Base-by-base conservation (phyloP, 768 basidiomycete species). In the Vararia minispora region DNA sequence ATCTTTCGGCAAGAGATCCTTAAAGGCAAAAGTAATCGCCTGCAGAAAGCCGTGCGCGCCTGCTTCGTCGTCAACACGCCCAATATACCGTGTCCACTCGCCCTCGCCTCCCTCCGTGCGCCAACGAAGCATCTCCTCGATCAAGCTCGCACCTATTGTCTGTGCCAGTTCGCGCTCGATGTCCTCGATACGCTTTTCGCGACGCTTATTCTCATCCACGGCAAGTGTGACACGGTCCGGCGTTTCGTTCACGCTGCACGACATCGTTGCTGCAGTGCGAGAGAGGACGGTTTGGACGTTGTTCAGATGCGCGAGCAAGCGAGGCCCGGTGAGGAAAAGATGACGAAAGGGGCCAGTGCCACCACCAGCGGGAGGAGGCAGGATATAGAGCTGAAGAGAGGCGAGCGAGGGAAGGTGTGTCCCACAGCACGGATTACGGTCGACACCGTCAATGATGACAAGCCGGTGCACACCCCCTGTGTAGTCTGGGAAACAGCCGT, bases 371-470 rank as follows among this genome's bases (percentile, higher is more conserved):
- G 82, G 62, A 1, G 74, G 68, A 17, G 82, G 76, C 29, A 81
- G 55, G 30, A 86, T 57, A 62, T 85, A 79, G 36, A 86, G 60
- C 49, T 84, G 75, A 21, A 84, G 68, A 48, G 79, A 76, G 45
- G 79, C 68, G 34, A 91, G 68, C 37, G 75, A 76, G 5, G 88
- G 83, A 37, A 81, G 68, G 56, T 95, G 91, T 12, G 89, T 87
- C 8, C 85, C 82, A 40, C 82, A 84, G 58, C 87, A 87, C 76
- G 81, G 81, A 54, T 79, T 85, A 28, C 79, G 69, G 55, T 91
- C 89, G 4, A 89, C 64, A 10, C 76, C 77, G 37, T 89, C 83
- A 37, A 95, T 92, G 20, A 81, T 66, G 24, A 91, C 74, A 8
- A 83, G 76, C n/a, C 90, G 67, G 51, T 71, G 82, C 45, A 83